These are phyloP conservation scores for Omphalotus olearius DNA, from an alignment of 1,284 basidiomycete species.

Conservation along the genomic window DNA sequence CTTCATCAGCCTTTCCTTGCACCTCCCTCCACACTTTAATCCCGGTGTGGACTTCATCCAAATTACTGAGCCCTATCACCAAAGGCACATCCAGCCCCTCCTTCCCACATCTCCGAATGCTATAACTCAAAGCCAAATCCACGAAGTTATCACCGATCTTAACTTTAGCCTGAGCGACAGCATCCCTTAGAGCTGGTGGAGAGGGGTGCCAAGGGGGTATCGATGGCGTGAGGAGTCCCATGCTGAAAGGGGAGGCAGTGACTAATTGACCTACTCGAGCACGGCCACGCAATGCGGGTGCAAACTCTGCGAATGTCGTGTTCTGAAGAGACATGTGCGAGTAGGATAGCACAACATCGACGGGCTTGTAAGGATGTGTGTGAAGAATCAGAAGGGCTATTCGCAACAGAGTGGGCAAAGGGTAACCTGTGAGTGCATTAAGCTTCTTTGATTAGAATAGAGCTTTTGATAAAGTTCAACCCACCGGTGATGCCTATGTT, in stretches of 20 bases:
- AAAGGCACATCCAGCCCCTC: conserved; percentile 53
- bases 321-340: conserved; percentile 88
- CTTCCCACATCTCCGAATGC: conserved; percentile 47
- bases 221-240: conserved; percentile 78
- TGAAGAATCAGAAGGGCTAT: conserved; percentile 73
- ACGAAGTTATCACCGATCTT: conserved; percentile 50
- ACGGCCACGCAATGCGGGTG: conserved; percentile 54
- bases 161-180: conserved; percentile 32
- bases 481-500: conserved; percentile 84
- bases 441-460: neutral
- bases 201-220: conserved; percentile 87
- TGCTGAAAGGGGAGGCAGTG: conserved; percentile 87
- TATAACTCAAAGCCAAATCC: conserved; percentile 72
- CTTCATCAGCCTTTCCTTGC: conserved; percentile 30
- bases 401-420: conserved; percentile 86
- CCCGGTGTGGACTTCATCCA: conserved; percentile 71
- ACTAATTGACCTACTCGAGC: conserved; percentile 71
- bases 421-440: conserved; percentile 58
- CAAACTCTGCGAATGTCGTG: conserved; percentile 58
- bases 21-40: conserved; percentile 65
- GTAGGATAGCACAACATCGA: conserved; percentile 84
- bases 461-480: conserved; percentile 14
- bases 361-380: conserved; percentile 56
- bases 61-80: conserved; percentile 72
- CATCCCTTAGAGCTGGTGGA: conserved; percentile 43